Conservation (phyloP, 2,329 filamentous ascomycete genomes). For the Penicillium oxalicum region DNA sequence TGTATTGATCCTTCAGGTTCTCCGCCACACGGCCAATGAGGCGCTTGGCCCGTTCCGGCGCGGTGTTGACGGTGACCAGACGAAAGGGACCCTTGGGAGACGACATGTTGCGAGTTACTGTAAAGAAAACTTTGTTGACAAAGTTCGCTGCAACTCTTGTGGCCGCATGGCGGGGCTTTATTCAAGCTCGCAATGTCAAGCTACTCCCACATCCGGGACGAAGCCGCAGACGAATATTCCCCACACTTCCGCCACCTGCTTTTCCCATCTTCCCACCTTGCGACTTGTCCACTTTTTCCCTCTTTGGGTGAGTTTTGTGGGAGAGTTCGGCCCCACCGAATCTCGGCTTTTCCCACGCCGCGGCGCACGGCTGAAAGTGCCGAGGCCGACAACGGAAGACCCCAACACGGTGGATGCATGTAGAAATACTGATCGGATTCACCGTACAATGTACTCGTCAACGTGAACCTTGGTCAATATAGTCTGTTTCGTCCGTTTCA, state of each 20-base stretch:
- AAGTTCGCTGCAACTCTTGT: neutral
- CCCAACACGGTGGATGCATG: neutral
- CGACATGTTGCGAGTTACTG: constrained; percentile 19
- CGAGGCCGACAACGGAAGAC: too few species aligned
- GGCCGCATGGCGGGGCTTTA: constrained; percentile 17
- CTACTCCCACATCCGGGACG: too few species aligned
- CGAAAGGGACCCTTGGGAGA: constrained; percentile 53
- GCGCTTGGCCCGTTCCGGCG: constrained; percentile 57
- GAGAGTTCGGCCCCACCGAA: neutral
- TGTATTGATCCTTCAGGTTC: constrained; percentile 57
- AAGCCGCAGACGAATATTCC: too few species aligned
- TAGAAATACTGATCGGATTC: neutral
- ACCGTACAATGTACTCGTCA: neutral
- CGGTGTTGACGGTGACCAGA: constrained; percentile 63
- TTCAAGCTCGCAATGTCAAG: constrained; percentile 1
- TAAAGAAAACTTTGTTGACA: neutral
- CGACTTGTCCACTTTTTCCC: constrained; percentile 13
- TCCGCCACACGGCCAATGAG: constrained; percentile 58
- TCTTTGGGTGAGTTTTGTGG: constrained; percentile 5
- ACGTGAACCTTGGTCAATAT: neutral
- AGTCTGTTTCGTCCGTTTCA: neutral
- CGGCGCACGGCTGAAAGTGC: too few species aligned
- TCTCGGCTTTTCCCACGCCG: neutral
- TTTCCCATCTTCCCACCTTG: constrained; percentile 5
- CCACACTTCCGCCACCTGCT: too few species aligned